Conservation (phyloP, 2,329 filamentous ascomycete genomes). For the Botryosphaeria agaves region DNA sequence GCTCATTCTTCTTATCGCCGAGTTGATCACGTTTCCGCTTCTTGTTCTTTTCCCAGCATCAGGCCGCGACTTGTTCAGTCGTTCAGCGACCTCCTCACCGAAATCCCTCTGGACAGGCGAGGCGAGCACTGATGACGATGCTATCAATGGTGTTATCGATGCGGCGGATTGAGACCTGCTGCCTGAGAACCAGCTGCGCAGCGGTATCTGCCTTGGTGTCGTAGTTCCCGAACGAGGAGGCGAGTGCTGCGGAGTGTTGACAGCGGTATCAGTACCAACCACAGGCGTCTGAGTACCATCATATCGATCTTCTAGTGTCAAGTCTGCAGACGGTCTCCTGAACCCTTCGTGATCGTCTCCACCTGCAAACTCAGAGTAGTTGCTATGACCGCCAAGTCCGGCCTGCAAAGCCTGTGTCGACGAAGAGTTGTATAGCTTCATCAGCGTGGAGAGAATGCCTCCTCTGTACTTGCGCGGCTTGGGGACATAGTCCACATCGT, state of each 20-base stretch:
- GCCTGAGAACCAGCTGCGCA: conserved; percentile 17
- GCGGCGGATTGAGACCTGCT: conserved; percentile 18
- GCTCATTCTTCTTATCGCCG: conserved; percentile 16
- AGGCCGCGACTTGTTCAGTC: conserved; percentile 19
- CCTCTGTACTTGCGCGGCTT: conserved; percentile 51
- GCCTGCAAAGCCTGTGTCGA: neutral
- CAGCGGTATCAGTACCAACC: too few relatives aligned
- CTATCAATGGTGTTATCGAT: conserved; percentile 26
- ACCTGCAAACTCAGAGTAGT: neutral
- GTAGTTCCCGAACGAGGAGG: conserved; percentile 24
- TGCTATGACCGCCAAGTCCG: neutral
- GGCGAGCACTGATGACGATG: conserved; percentile 24
- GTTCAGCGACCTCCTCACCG: conserved; percentile 23
- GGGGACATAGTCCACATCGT: conserved; percentile 46
- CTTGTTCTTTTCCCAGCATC: conserved; percentile 18
- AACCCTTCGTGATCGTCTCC: neutral
- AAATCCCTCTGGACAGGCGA: conserved; percentile 22
- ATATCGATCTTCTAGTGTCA: neutral
- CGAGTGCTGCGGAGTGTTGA: conserved; percentile 20
- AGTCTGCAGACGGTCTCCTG: neutral
- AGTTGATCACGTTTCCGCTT: conserved; percentile 14
- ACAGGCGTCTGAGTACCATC: too few relatives aligned
- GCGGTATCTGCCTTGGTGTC: conserved; percentile 16
- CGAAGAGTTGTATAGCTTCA: conserved; percentile 46
- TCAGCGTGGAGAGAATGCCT: conserved; percentile 53